Evolutionary conservation across 2,329 filamentous ascomycete species (phyloP), one percentile per base, ranked within the genome.

Genomic region (Hymenoscyphus occultus): DNA sequence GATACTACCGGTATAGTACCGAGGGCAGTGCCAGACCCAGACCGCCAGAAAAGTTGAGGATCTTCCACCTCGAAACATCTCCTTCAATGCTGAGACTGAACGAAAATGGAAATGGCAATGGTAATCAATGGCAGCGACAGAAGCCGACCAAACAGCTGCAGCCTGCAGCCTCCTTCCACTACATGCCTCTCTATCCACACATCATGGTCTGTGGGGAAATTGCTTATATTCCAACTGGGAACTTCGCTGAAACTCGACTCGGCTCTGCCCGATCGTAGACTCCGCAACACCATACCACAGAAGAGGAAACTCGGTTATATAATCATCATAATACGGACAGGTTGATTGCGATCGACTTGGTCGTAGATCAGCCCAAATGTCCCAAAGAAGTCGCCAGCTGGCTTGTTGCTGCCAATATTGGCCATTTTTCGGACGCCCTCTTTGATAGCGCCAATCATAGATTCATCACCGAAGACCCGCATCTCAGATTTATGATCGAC

Each of bases 401-500:
- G 57, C 42, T 28, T 51, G 28, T 60, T 40, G 62, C 62, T 56
- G 64, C 66, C 67, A 70, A 69, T 64, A 67, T 68, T 69, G 32
- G 42, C 64, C 40, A 59, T 31, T 61, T 61, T 31, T 56, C 32
- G 39, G 45, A 61, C 64, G 64, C 64, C 60, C 62, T 39, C 51
- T 57, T 63, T 63, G 56, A 51, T 62, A 45, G 60, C 56, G 56
- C 59, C 19, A 59, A 58, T 42, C 32, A 56, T 61, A 54, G 61
- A 63, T 67, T 67, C 64, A 54, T 56, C 61, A 56, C 63, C 67
- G 58, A 67, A 65, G 63, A 68, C 70, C 70, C 67, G 68, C 67
- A 59, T 58, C 63, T 61, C 64, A 32, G 65, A 63, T 62, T 31
- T 63, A 63, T 65, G 69, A 71, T 71, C 69, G 68, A 70, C 69